phyloP scores from a whole-genome alignment of 2,329 filamentous ascomycete species.

The Coniochaeta sp. region DNA sequence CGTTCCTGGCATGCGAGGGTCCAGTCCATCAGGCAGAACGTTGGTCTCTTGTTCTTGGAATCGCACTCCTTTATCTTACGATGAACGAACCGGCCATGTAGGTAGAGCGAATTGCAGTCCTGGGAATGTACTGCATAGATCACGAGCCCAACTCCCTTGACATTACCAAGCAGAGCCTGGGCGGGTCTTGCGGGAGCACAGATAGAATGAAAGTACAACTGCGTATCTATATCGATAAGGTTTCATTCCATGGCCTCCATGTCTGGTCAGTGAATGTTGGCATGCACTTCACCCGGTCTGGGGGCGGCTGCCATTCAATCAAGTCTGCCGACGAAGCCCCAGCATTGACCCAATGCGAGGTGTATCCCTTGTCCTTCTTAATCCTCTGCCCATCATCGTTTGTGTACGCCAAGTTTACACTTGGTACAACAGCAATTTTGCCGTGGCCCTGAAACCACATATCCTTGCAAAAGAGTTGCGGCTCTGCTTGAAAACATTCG shows the following conservation, averaged over 20 bases:
- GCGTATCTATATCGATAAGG: too few relatives aligned
- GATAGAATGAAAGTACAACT: too few relatives aligned
- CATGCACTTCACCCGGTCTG: slow-evolving; percentile 36
- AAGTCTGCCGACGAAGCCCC: slow-evolving; percentile 18
- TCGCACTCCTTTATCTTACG: too few relatives aligned
- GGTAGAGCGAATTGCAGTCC: too few relatives aligned
- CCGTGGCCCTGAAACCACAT: slow-evolving; percentile 38
- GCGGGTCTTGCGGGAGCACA: too few relatives aligned
- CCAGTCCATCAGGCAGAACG: too few relatives aligned
- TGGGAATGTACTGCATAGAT: too few relatives aligned
- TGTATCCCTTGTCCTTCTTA: slow-evolving; percentile 39
- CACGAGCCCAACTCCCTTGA: too few relatives aligned
- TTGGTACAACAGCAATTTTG: slow-evolving; percentile 44
- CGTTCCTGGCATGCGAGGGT: too few relatives aligned
- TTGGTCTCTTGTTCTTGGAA: too few relatives aligned
- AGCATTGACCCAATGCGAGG: slow-evolving; percentile 21
- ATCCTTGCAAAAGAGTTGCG: slow-evolving; percentile 44
- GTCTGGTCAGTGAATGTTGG: slow-evolving; percentile 27
- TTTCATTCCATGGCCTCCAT: slow-evolving; percentile 29
- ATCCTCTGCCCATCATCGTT: slow-evolving; percentile 32
- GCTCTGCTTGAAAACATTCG: slow-evolving; percentile 45
- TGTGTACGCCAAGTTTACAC: slow-evolving; percentile 44
- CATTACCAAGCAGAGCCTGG: too few relatives aligned
- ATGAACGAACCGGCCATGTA: too few relatives aligned
- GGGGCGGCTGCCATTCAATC: slow-evolving; percentile 35